Evolutionary conservation across 1,139 yeast species (phyloP).

Genomic region (Kodamaea arcana): DNA sequence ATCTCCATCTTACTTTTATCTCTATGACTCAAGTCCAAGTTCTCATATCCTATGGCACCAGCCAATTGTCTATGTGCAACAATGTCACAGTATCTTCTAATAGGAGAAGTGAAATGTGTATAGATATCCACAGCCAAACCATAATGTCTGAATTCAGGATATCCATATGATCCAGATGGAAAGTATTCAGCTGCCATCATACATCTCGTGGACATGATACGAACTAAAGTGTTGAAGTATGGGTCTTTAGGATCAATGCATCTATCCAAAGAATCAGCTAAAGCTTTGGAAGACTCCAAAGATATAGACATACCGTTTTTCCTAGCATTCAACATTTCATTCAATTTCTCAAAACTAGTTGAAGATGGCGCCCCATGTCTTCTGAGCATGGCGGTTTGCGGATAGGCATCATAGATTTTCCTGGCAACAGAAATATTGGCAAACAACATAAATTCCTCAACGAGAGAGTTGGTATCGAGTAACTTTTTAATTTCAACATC

Average conservation of each 20-base stretch:
- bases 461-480: constrained; percentile 88
- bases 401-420: constrained; percentile 86
- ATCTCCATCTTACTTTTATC: constrained; percentile 88
- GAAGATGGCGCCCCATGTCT: constrained; percentile 97
- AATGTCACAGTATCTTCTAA: constrained; percentile 95
- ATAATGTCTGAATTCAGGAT: constrained; percentile 93
- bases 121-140: constrained; percentile 97
- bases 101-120: constrained; percentile 98
- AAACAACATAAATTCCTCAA: constrained; percentile 96
- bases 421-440: constrained; percentile 96
- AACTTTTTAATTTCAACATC: constrained; percentile 90
- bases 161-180: constrained; percentile 87
- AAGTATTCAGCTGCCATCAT: constrained; percentile 99
- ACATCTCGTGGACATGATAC: constrained; percentile 97
- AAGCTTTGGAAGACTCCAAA: constrained; percentile 79
- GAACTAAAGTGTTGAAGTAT: constrained; percentile 86
- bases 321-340: constrained; percentile 83
- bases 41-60: constrained; percentile 93
- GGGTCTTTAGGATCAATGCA: constrained; percentile 81
- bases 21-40: constrained; percentile 74
- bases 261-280: constrained; percentile 90
- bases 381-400: constrained; percentile 97
- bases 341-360: constrained; percentile 81
- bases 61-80: constrained; percentile 97
- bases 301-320: constrained; percentile 73